These are phyloP conservation scores for Croton laevigatus DNA, from an alignment of 441 rosid species.

Conservation along the genomic window DNA sequence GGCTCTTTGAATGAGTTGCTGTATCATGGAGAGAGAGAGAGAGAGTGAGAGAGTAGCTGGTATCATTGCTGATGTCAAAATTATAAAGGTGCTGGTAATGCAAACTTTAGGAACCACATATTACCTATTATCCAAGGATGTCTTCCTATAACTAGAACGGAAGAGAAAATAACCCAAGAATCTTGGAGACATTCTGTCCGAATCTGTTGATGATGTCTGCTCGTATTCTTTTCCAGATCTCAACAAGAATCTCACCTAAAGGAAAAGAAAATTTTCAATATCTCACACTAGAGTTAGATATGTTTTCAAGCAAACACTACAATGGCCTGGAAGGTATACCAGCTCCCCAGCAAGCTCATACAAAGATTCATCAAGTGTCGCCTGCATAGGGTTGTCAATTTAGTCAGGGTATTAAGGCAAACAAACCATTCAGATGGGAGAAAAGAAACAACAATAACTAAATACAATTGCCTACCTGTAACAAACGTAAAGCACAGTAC, in stretches of 20 bases:
- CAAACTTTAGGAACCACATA: slow-evolving; percentile 14
- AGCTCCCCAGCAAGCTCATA: slow-evolving; percentile 99
- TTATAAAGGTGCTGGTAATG: slow-evolving; percentile 10
- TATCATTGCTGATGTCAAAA: slow-evolving; percentile 15
- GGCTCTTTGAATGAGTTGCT: slow-evolving; percentile 81
- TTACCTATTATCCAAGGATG: slow-evolving; percentile 81
- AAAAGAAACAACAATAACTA: slow-evolving; percentile 4
- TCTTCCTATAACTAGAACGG: slow-evolving; percentile 69
- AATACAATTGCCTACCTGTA: slow-evolving; percentile 58
- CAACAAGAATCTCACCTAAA: slow-evolving; percentile 90
- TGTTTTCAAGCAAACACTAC: slow-evolving; percentile 22
- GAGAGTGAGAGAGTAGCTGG: neutral
- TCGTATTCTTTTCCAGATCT: slow-evolving; percentile 97
- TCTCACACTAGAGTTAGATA: slow-evolving; percentile 14
- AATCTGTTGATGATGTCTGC: slow-evolving; percentile 65
- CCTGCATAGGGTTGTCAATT: slow-evolving; percentile 50
- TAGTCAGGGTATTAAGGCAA: slow-evolving; percentile 25
- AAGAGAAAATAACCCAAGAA: slow-evolving; percentile 84
- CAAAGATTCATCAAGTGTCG: slow-evolving; percentile 92
- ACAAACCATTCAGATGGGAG: slow-evolving; percentile 8
- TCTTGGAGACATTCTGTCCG: slow-evolving; percentile 78
- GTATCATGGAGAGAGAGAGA: slow-evolving; percentile 24
- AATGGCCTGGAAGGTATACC: slow-evolving; percentile 40
- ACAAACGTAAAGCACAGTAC: slow-evolving; percentile 88
- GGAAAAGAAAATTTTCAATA: slow-evolving; percentile 8